phyloP scores from a whole-genome alignment of 192 early-diverging fungal species.

The Coemansia nantahalensis region DNA sequence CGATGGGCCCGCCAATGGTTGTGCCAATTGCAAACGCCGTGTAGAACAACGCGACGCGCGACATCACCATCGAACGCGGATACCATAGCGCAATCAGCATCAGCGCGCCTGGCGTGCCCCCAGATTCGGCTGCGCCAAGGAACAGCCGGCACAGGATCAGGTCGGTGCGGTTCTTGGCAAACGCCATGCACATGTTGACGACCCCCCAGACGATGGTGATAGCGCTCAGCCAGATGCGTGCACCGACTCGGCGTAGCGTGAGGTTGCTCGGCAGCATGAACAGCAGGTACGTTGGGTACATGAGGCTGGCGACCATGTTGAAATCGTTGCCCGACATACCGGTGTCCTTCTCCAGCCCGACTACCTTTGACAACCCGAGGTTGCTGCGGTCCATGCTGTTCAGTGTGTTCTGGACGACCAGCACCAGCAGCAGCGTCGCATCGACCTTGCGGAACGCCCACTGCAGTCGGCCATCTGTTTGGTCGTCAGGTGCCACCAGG shows the following conservation, averaged over 20 bases:
- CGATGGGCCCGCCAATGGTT: constrained; percentile 35
- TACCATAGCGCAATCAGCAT: constrained; percentile 45
- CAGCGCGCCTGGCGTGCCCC: constrained; percentile 34
- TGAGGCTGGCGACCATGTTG: constrained; percentile 35
- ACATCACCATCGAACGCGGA: constrained; percentile 37
- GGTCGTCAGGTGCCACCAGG: background rate
- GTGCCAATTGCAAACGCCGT: constrained; percentile 34
- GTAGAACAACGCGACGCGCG: constrained; percentile 40
- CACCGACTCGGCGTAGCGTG: constrained; percentile 33
- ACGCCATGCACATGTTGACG: constrained; percentile 46
- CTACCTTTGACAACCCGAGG: constrained; percentile 38
- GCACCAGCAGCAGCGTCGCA: constrained; percentile 22
- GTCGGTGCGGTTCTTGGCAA: constrained; percentile 28
- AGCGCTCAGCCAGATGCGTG: constrained; percentile 34
- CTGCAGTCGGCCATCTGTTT: constrained; percentile 13
- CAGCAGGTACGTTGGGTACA: constrained; percentile 41
- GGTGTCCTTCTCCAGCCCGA: constrained; percentile 21
- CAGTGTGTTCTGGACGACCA: constrained; percentile 36
- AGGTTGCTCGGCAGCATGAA: constrained; percentile 45
- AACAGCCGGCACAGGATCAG: constrained; percentile 36
- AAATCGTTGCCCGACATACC: constrained; percentile 33
- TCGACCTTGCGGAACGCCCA: constrained; percentile 46
- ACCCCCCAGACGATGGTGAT: constrained; percentile 40
- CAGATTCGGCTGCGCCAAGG: constrained; percentile 37
- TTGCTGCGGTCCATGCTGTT: constrained; percentile 46